A percentile compares a stretch with the other conserved stretches of the same genome.
These are phyloP conservation scores for Symbiodinium natans DNA, from an alignment of 73 alveolate species.

Conservation along the genomic window DNA sequence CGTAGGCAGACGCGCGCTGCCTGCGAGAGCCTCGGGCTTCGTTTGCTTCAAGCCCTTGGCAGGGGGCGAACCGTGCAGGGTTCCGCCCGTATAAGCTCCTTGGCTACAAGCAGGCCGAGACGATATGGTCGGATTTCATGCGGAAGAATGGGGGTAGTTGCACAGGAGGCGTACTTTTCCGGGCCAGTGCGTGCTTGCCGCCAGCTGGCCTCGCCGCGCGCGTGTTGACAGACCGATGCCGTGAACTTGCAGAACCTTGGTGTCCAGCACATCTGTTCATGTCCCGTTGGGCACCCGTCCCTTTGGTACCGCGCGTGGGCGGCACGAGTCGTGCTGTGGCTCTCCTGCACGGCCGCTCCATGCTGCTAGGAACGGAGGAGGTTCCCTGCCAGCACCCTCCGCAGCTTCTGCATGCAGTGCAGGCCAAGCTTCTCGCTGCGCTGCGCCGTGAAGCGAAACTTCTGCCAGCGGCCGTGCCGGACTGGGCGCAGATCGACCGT, in stretches of 20 bases:
- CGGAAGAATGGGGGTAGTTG: neutral
- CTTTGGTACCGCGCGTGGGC: neutral
- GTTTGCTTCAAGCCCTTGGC: too few relatives aligned
- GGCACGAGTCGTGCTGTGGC: neutral
- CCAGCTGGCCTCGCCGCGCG: neutral
- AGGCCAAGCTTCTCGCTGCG: neutral
- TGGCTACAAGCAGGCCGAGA: neutral
- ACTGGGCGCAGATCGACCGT: neutral
- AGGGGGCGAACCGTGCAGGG: neutral
- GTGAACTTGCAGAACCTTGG: neutral
- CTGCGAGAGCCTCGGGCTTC: too few relatives aligned
- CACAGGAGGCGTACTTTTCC: too few relatives aligned
- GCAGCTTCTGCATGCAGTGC: neutral
- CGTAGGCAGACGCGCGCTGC: too few relatives aligned
- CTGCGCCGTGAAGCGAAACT: neutral
- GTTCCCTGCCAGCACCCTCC: neutral
- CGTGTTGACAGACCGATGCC: neutral
- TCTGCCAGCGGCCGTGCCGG: neutral
- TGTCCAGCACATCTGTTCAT: neutral
- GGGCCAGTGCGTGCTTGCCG: neutral
- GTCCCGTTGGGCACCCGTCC: neutral
- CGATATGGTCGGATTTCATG: neutral
- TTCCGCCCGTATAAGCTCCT: neutral
- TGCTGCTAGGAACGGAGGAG: neutral
- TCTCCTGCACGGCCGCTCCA: neutral